Evolutionary conservation across 495 filamentous ascomycete genomes (phyloP).

Genomic region (Evernia prunastri): DNA sequence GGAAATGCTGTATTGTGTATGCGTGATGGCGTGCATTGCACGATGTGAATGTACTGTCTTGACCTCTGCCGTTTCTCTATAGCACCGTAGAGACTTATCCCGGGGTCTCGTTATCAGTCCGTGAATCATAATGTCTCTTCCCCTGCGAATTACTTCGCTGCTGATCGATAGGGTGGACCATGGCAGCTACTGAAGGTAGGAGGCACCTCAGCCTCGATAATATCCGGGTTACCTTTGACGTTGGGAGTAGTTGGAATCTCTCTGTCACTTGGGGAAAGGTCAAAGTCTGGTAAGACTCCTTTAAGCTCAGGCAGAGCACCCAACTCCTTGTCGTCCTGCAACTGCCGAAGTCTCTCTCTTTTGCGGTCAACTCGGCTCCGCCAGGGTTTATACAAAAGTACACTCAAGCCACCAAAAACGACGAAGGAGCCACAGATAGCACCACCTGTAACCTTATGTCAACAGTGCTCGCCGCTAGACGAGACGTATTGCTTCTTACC

Average conservation of each 20-base stretch:
- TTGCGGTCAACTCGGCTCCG: slow-evolving; percentile 50
- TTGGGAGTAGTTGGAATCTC: not conserved
- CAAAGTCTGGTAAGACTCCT: not conserved
- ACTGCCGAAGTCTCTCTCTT: slow-evolving; percentile 17
- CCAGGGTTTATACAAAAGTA: slow-evolving; percentile 73
- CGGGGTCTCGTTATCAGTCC: not conserved
- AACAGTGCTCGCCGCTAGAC: slow-evolving; percentile 7
- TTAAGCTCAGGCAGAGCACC: not conserved
- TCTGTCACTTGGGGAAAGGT: not conserved
- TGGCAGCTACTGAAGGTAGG: not conserved
- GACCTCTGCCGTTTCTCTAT: not conserved
- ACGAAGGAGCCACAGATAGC: slow-evolving; percentile 79
- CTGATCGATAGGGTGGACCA: not conserved
- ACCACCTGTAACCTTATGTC: slow-evolving; percentile 37
- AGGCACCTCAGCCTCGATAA: not conserved
- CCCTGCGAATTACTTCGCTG: not conserved
- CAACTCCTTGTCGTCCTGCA: not conserved
- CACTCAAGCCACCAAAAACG: slow-evolving; percentile 62
- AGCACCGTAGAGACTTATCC: not conserved
- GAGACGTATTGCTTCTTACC: slow-evolving; percentile 37
- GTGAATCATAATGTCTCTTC: not conserved
- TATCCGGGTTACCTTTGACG: not conserved
- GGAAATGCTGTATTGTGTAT: not conserved
- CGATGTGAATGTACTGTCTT: not conserved
- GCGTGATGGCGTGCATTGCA: slow-evolving; percentile 5